These are phyloP conservation scores for Blastobotrys petasosporus DNA, from an alignment of 1,139 yeast genomes.

Conservation along the genomic window DNA sequence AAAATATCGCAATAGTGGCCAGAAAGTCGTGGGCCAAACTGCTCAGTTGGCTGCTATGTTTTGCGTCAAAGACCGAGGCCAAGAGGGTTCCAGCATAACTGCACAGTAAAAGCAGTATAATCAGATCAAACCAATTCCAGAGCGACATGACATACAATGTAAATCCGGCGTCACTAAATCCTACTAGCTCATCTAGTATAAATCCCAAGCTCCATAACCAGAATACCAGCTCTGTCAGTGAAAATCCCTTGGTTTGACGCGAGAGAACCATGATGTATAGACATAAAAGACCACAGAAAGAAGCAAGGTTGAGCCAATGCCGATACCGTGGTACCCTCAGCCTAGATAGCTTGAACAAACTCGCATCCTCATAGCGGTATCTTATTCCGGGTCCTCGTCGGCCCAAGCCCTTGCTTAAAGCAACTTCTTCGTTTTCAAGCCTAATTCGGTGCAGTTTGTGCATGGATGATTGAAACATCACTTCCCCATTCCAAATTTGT, in stretches of 20 bases:
- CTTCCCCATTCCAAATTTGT: constrained; percentile 50
- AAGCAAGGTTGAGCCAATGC: constrained; percentile 37
- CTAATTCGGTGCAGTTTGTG: constrained; percentile 36
- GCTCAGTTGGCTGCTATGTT: constrained; percentile 2
- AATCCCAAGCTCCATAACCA: constrained; percentile 36
- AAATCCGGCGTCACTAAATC: constrained; percentile 35
- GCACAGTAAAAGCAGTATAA: constrained; percentile 29
- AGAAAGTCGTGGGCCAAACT: constrained; percentile 38
- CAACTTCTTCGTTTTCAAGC: constrained; percentile 26
- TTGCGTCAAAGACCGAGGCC: constrained; percentile 1
- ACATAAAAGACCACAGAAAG: constrained; percentile 35
- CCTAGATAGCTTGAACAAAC: constrained; percentile 35
- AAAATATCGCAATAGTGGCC: constrained; percentile 49
- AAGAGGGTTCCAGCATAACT: constrained; percentile 23
- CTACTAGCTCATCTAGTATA: constrained; percentile 35
- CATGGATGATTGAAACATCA: constrained; percentile 37
- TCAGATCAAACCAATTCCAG: constrained; percentile 37
- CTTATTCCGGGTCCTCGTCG: constrained; percentile 35
- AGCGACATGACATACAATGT: constrained; percentile 35
- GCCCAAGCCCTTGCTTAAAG: constrained; percentile 26
- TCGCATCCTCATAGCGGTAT: constrained; percentile 34
- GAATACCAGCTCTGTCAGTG: constrained; percentile 28
- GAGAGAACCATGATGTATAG: constrained; percentile 32
- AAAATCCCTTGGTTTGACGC: constrained; percentile 20
- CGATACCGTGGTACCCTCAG: constrained; percentile 37